These are phyloP conservation scores for Secale cereale DNA, from an alignment of 176 grass and related monocot species.

Conservation along the genomic window DNA sequence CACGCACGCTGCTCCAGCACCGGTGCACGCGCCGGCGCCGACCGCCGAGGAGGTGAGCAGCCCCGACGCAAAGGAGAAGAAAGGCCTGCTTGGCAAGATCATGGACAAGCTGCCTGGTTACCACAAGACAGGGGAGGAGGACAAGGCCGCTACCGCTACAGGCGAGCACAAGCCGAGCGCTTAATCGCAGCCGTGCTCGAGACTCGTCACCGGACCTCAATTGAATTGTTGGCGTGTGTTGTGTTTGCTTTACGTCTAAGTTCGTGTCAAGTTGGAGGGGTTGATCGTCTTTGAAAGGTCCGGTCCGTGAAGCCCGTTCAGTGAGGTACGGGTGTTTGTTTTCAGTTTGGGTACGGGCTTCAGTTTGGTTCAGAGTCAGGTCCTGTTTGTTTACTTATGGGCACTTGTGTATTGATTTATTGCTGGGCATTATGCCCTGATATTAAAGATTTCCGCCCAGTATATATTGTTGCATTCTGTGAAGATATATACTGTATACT, in stretches of 20 bases:
- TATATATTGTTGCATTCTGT: not conserved
- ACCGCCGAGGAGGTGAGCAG: slow-evolving; percentile 36
- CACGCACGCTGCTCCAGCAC: not conserved
- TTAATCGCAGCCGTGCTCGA: not conserved
- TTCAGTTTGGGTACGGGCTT: not conserved
- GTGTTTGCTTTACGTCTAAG: slow-evolving; percentile 27
- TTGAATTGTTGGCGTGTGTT: slow-evolving; percentile 18
- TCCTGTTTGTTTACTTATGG: slow-evolving; percentile 26
- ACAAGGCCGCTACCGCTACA: slow-evolving; percentile 9
- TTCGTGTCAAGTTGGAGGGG: slow-evolving; percentile 22
- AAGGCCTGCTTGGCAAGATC: slow-evolving; percentile 89
- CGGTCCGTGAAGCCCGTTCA: slow-evolving; percentile 16
- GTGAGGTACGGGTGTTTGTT: not conserved
- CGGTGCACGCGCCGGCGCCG: not conserved
- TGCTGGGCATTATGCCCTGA: slow-evolving; percentile 4
- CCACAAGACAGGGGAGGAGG: slow-evolving; percentile 58
- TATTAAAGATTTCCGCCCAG: slow-evolving; percentile 15
- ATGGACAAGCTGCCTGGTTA: slow-evolving; percentile 92
- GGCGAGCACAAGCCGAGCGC: slow-evolving; percentile 46
- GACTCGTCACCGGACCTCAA: slow-evolving; percentile 1
- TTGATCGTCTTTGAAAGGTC: slow-evolving; percentile 30
- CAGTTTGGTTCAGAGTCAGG: slow-evolving; percentile 23
- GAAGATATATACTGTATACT: not conserved
- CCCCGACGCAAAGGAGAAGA: slow-evolving; percentile 79
- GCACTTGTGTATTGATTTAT: slow-evolving; percentile 24